Evolutionary conservation across 352 stramenopile genomes (phyloP).

Genomic region (Thalassiosira mediterranea): DNA sequence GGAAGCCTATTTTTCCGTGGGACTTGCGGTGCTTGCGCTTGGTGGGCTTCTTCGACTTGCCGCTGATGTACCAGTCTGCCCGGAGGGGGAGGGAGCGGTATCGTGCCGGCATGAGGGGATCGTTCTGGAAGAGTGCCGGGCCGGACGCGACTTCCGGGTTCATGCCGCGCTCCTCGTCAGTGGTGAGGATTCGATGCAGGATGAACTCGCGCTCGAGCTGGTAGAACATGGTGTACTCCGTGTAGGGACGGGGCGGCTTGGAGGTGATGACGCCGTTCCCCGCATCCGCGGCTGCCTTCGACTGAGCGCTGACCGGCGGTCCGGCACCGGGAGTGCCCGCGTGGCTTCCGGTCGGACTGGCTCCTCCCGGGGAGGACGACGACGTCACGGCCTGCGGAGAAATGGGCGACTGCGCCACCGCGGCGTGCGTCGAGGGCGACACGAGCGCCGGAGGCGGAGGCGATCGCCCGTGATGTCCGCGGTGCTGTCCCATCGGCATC

Average conservation of each 20-base stretch:
- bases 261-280: slow-evolving; percentile 28
- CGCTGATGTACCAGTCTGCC: slow-evolving; percentile 54
- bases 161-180: slow-evolving; percentile 22
- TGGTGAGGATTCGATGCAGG: slow-evolving; percentile 34
- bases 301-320: too few relatives aligned
- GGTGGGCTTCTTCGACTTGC: slow-evolving; percentile 48
- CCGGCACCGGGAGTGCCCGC: too few relatives aligned
- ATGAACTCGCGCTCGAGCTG: slow-evolving; percentile 56
- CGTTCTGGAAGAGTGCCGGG: slow-evolving; percentile 38
- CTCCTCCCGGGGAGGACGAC: neutral
- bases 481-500: too few relatives aligned
- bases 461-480: slow-evolving; percentile 2
- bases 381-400: slow-evolving; percentile 12
- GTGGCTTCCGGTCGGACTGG: too few relatives aligned
- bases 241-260: slow-evolving; percentile 51
- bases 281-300: too few relatives aligned
- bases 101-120: slow-evolving; percentile 50
- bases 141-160: neutral
- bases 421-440: slow-evolving; percentile 21
- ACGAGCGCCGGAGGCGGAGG: slow-evolving; percentile 22
- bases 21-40: slow-evolving; percentile 69
- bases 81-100: slow-evolving; percentile 42
- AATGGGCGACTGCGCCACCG: slow-evolving; percentile 3
- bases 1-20: slow-evolving; percentile 75
- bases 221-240: slow-evolving; percentile 62